Conservation (phyloP, 2,329 filamentous ascomycete species). For the Pestalotiopsis sp. region DNA sequence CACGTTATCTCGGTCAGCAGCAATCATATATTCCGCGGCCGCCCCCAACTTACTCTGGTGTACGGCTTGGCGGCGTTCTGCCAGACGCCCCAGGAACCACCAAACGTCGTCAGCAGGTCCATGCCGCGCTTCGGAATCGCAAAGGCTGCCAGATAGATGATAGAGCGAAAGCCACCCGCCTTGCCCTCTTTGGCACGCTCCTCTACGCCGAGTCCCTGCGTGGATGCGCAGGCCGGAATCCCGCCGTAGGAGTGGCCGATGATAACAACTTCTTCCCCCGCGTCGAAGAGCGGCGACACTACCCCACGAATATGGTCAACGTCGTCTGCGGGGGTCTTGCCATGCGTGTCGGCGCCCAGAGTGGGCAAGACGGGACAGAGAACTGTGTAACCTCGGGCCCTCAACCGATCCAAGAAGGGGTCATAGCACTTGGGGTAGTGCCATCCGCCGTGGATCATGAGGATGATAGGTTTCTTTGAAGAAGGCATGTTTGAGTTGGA, state of each 20-base stretch:
- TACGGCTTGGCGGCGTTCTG: slow-evolving; percentile 2
- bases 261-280: slow-evolving; percentile 16
- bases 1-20: neutral
- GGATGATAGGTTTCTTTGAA: slow-evolving; percentile 7
- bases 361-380: slow-evolving; percentile 9
- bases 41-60: slow-evolving; percentile 2
- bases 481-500: neutral
- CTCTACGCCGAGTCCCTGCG: neutral
- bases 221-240: slow-evolving; percentile 14
- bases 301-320: slow-evolving; percentile 15
- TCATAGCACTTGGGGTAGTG: slow-evolving; percentile 2
- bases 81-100: neutral
- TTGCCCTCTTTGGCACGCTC: neutral
- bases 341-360: slow-evolving; percentile 4
- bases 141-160: neutral
- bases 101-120: slow-evolving; percentile 2
- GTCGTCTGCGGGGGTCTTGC: slow-evolving; percentile 7
- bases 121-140: neutral
- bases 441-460: slow-evolving; percentile 8
- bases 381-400: neutral
- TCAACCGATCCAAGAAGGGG: neutral
- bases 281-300: slow-evolving; percentile 16
- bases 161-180: neutral
- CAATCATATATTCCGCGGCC: neutral
- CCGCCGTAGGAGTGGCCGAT: slow-evolving; percentile 25